A percentile compares a stretch with the other conserved stretches of the same genome.
These are phyloP conservation scores for Alternaria panax DNA, from an alignment of 2,329 filamentous ascomycete species.

Conservation along the genomic window DNA sequence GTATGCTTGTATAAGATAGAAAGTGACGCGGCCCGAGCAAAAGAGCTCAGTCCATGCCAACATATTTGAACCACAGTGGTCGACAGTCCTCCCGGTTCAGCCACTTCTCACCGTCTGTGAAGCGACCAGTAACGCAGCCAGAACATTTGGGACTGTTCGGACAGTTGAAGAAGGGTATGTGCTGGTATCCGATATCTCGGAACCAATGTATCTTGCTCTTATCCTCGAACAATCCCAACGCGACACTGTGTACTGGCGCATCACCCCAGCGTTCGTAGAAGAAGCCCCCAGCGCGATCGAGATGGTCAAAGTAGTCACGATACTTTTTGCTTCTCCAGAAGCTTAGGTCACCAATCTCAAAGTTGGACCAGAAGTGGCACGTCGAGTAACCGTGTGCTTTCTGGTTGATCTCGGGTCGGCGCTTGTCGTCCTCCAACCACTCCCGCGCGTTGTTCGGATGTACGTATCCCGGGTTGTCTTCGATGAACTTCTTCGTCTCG, in stretches of 20 bases:
- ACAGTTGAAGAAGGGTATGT: conserved; percentile 98
- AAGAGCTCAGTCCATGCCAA: conserved; percentile 71
- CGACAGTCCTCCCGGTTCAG: conserved; percentile 91
- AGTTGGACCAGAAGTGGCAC: conserved; percentile 99
- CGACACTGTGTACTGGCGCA: conserved; percentile 95
- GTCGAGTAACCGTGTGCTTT: conserved; percentile 94
- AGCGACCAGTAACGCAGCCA: conserved; percentile 83
- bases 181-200: conserved; percentile 98
- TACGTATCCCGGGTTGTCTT: conserved; percentile 81
- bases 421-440: conserved; percentile 82
- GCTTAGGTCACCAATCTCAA: conserved; percentile 91
- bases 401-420: conserved; percentile 79
- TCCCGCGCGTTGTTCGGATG: conserved; percentile 83
- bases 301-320: conserved; percentile 94
- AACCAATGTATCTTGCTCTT: conserved; percentile 95
- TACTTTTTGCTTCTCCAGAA: conserved; percentile 93
- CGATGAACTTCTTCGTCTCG: conserved; percentile 90
- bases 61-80: conserved; percentile 96
- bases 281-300: conserved; percentile 93
- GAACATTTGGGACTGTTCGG: conserved; percentile 94
- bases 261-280: conserved; percentile 99
- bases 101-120: conserved; percentile 88
- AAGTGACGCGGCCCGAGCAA: background rate
- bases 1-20: background rate
- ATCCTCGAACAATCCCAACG: conserved; percentile 90